A percentile compares a stretch with the other conserved stretches of the same genome.
phyloP scores from a whole-genome alignment of 2,329 filamentous ascomycete species.

The Xylariaceae sp. region DNA sequence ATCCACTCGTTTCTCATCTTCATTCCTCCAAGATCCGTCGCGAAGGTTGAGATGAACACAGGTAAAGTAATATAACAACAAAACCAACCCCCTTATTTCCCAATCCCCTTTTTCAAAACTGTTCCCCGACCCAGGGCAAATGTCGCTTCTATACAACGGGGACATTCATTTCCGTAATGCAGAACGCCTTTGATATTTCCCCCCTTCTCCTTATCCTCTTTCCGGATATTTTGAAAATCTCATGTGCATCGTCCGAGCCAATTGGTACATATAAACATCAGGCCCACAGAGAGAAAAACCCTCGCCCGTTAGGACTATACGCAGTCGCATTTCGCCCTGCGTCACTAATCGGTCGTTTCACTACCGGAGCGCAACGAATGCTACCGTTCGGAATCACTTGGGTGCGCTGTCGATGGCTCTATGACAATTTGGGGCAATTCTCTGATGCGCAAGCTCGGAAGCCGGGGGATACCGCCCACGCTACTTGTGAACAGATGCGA shows the following conservation, averaged over 20 bases:
- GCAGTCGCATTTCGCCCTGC: neutral
- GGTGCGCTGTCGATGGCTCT: slow-evolving; percentile 45
- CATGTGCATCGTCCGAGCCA: neutral
- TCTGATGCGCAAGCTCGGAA: slow-evolving; percentile 48
- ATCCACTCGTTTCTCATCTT: too few relatives aligned
- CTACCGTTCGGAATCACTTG: slow-evolving; percentile 21
- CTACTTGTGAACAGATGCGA: slow-evolving; percentile 31
- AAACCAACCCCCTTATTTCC: too few relatives aligned
- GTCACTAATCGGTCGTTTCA: neutral
- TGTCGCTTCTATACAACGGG: neutral
- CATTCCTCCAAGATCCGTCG: too few relatives aligned
- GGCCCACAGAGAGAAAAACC: too few relatives aligned
- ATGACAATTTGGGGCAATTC: slow-evolving; percentile 54
- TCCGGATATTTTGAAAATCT: neutral
- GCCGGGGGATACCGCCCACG: slow-evolving; percentile 40
- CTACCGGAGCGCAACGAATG: neutral
- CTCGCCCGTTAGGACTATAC: neutral
- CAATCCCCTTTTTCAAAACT: too few relatives aligned
- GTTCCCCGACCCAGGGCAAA: too few relatives aligned
- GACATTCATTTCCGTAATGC: neutral
- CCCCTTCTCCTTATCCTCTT: neutral
- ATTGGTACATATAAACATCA: neutral
- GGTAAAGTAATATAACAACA: too few relatives aligned
- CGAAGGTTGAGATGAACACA: too few relatives aligned
- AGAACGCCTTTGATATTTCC: neutral